Base-by-base conservation (phyloP, 2,329 filamentous ascomycete species). In the Cercospora beticola region DNA sequence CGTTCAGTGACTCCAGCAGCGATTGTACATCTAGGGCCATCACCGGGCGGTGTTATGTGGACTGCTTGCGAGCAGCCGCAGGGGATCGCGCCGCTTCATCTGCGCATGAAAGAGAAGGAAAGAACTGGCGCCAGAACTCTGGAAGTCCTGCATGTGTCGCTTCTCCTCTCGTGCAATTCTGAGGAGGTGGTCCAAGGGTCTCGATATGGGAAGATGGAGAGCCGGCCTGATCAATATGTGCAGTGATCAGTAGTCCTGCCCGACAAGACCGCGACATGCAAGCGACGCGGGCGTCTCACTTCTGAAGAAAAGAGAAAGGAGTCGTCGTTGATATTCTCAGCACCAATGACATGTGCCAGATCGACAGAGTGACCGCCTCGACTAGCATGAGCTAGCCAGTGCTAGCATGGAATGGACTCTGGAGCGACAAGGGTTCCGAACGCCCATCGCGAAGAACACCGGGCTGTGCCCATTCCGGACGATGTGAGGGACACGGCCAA, bases 21-120 rank as follows among this genome's bases (percentile, higher is more conserved):
- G 43, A 18, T 26, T 43, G 54, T 6, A 68, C 23, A 56, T 68
- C 58, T 12, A 59, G 5, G 23, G 54, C 62, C 62, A 65, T 65
- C 28, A 28, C 30, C 18, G 3, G 21, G 28, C 56, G 7, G 56
- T n/a, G 30, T 28, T 36, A 58, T 21, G 52, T 58, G 28, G 46
- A 28, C 23, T 52, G n/a, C 28, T 30, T 21, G 43, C 28, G 49
- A 31, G 46, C 43, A 56, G 62, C 49, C 26, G 62, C 52, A 57
- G 46, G 21, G 16, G 4, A 33, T 28, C 30, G 52, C 49, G 62
- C 21, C 4, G 52, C 52, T 64, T 65, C 52, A 58, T 65, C 23
- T 59, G 56, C 56, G 56, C 56, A 59, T 59, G 56, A 23, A 59
- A 36, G 56, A n/a, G 8, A 12, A 36, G 31, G 16, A 31, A 59